These are phyloP conservation scores for Microbotryomycetes sp. DNA, from an alignment of 1,284 basidiomycete species.

Conservation along the genomic window DNA sequence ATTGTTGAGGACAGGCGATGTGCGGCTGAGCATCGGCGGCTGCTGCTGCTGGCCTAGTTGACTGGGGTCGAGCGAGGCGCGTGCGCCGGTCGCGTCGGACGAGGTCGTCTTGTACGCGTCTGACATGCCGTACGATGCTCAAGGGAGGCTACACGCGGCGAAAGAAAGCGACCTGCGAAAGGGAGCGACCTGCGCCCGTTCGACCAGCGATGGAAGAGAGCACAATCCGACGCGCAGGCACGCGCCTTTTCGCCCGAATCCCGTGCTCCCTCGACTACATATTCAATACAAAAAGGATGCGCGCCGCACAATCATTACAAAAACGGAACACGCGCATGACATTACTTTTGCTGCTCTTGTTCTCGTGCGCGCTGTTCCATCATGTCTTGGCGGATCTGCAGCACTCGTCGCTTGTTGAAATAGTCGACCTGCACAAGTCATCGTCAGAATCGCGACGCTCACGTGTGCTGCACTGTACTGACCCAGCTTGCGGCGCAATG, in stretches of 20 bases:
- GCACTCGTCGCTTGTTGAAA: conserved; percentile 69
- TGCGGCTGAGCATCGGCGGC: no score
- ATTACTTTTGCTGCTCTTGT: conserved; percentile 1
- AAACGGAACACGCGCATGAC: not conserved
- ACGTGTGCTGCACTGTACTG: conserved; percentile 37
- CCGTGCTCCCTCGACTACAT: no score
- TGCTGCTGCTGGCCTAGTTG: no score
- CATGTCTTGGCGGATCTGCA: conserved; percentile 45
- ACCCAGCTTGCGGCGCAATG: conserved; percentile 78
- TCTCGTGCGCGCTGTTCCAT: conserved; percentile 33
- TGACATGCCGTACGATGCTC: no score
- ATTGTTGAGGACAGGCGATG: no score
- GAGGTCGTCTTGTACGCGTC: no score
- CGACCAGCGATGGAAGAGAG: not conserved
- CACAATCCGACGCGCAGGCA: not conserved
- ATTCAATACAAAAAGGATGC: no score
- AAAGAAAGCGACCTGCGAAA: no score
- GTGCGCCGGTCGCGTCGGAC: no score
- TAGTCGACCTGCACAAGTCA: conserved; percentile 59
- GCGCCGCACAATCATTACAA: not conserved
- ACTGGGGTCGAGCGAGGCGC: no score
- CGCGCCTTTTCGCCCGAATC: no score
- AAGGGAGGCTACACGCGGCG: no score
- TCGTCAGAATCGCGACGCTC: not conserved
- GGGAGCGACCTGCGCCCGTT: not conserved